A percentile compares a stretch with the other conserved stretches of the same genome.
phyloP scores from a whole-genome alignment of 108 stramenopile genomes.

The Conticribra guillardii region DNA sequence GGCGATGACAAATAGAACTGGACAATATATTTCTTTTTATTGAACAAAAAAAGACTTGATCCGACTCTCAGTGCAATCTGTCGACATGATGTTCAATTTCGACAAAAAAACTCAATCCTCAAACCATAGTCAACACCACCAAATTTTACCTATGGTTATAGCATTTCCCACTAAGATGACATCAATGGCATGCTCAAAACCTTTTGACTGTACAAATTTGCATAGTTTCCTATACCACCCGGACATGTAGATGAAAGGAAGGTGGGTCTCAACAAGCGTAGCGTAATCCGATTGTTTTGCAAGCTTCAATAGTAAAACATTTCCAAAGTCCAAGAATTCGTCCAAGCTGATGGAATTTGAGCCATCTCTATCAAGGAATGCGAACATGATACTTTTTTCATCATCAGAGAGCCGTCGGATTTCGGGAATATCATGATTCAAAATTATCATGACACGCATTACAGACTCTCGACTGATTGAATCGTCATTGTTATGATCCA shows the following conservation, averaged over 20 bases:
- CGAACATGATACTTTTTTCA: slow-evolving; percentile 58
- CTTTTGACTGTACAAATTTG: slow-evolving; percentile 47
- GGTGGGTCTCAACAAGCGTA: slow-evolving; percentile 53
- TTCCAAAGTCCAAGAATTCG: slow-evolving; percentile 70
- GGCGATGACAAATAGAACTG: too few species aligned
- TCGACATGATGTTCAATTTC: too few species aligned
- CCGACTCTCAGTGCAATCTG: too few species aligned
- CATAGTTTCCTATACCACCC: slow-evolving; percentile 30
- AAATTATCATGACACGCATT: slow-evolving; percentile 60
- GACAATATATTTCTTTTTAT: too few species aligned
- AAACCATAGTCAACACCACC: too few species aligned
- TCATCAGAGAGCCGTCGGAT: slow-evolving; percentile 58
- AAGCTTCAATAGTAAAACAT: slow-evolving; percentile 65
- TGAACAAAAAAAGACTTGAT: too few species aligned
- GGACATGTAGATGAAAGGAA: slow-evolving; percentile 56
- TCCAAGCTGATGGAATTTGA: slow-evolving; percentile 47
- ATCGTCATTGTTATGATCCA: slow-evolving; percentile 52
- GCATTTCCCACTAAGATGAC: slow-evolving; percentile 71
- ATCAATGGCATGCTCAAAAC: slow-evolving; percentile 71
- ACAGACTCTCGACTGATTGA: slow-evolving; percentile 58
- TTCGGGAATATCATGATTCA: slow-evolving; percentile 82
- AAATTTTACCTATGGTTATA: slow-evolving; percentile 57
- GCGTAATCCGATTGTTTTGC: slow-evolving; percentile 48
- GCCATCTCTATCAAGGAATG: slow-evolving; percentile 61
- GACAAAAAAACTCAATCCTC: too few species aligned